Conservation (phyloP, 169 alveolate genomes). For the Plasmodium fragile region DNA sequence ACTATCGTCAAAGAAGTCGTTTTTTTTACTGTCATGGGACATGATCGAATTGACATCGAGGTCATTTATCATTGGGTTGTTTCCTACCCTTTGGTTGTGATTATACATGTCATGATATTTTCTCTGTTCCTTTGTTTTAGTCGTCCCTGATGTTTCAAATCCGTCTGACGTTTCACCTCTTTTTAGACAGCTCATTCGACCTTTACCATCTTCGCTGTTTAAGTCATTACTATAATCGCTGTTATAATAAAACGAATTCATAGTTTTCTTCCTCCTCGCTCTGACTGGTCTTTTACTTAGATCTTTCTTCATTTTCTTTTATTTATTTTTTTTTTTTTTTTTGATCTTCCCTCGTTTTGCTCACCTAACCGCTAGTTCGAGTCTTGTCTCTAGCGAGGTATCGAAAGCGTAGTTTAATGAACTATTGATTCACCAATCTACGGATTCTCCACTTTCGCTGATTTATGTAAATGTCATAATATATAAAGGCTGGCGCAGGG, state of each 20-base stretch:
- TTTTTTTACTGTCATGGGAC: background rate
- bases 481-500: background rate
- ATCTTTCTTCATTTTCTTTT: constrained; percentile 55
- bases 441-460: background rate
- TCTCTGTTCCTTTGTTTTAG: constrained; percentile 35
- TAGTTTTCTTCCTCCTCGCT: constrained; percentile 71
- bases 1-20: constrained; percentile 1
- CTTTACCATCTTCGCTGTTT: constrained; percentile 52
- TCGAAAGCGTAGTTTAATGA: background rate
- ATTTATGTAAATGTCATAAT: background rate
- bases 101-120: constrained; percentile 23
- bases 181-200: constrained; percentile 20
- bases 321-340: constrained; percentile 13
- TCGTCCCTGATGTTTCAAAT: constrained; percentile 1
- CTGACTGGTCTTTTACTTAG: constrained; percentile 62
- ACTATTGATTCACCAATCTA: background rate
- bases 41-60: background rate
- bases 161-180: constrained; percentile 23
- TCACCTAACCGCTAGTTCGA: background rate
- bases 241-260: constrained; percentile 67
- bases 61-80: constrained; percentile 8
- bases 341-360: constrained; percentile 6
- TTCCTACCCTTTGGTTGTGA: constrained; percentile 3
- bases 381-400: background rate
- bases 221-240: constrained; percentile 74